Evolutionary conservation across 129 eudicot species (phyloP).

Genomic region (Flaveria trinervia): DNA sequence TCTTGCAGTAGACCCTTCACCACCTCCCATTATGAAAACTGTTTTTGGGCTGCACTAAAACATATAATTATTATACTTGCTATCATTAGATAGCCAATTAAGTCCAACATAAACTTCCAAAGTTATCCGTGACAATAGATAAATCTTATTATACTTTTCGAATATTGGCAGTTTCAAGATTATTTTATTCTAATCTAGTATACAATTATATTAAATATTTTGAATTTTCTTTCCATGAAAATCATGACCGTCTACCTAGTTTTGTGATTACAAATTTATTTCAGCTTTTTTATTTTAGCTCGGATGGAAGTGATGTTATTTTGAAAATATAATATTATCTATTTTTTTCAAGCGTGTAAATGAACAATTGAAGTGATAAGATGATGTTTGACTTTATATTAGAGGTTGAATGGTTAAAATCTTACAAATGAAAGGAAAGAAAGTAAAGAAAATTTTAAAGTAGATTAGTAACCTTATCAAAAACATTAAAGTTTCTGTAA

Average conservation of each 20-base stretch:
- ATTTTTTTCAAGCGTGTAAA: no score
- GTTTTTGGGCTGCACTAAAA: constrained; percentile 63
- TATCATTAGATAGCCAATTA: constrained; percentile 16
- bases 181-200: neutral
- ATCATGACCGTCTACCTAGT: neutral
- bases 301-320: no score
- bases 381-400: no score
- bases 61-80: neutral
- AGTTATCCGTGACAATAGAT: neutral
- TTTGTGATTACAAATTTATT: no score
- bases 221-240: neutral
- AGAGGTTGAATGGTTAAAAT: no score
- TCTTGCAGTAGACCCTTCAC: constrained; percentile 95
- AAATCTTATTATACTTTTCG: neutral
- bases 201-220: neutral
- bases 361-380: no score
- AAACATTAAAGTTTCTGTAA: no score
- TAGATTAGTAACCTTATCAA: no score
- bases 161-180: neutral
- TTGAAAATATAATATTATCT: no score
- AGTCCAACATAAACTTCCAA: neutral
- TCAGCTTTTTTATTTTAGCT: no score
- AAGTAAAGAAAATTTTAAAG: no score
- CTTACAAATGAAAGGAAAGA: no score
- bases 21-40: constrained; percentile 93